Base-by-base conservation (phyloP, 1,139 yeast genomes). In the Saccharomyces hybrid region DNA sequence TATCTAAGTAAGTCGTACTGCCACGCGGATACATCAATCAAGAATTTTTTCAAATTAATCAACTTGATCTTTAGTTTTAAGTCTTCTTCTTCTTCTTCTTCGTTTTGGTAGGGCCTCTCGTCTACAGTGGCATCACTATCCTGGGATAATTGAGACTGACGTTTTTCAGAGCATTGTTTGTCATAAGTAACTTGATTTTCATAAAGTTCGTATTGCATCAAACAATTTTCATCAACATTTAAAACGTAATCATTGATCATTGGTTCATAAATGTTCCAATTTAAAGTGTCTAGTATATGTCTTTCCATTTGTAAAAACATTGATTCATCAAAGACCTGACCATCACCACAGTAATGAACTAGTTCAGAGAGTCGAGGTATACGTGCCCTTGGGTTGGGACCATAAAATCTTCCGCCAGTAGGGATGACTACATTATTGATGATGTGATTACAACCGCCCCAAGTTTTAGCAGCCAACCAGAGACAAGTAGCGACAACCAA, bases 381-480 rank as follows among this genome's bases (percentile, higher is more conserved):
- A 66, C 88, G 74, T 58, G 82, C 82, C 61, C 88, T 73, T 65
- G 83, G 83, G 50, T 84, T 81, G 46, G 88, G 88, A 13, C 88
- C 88, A 56, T 75, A 70, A 65, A 74, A 82, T 64, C 84, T 75
- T 16, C 85, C 85, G 47, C 87, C 86, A 9, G 76, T 69, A 51
- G 78, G 77, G 29, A 74, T 69, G 23, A 72, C 71, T 11, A 73
- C 67, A 55, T 74, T 74, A 67, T 82, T 82, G 55, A 82, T 78
- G 61, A 82, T 81, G 69, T 83, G 88, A 61, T 82, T 82, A 65
- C 84, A 82, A 31, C 89, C 89, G 50, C 89, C 89, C 67, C 78
- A 80, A 3, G 82, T 72, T 66, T 83, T 83, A 32, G 84, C 78
- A 5, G 85, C 80, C 23, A 83, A 71, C 88, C 88, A 83, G 44